Evolutionary conservation across 257 asterid genomes (phyloP), one percentile per base, ranked within the genome.

Genomic region (Fraxinus cuspidata): DNA sequence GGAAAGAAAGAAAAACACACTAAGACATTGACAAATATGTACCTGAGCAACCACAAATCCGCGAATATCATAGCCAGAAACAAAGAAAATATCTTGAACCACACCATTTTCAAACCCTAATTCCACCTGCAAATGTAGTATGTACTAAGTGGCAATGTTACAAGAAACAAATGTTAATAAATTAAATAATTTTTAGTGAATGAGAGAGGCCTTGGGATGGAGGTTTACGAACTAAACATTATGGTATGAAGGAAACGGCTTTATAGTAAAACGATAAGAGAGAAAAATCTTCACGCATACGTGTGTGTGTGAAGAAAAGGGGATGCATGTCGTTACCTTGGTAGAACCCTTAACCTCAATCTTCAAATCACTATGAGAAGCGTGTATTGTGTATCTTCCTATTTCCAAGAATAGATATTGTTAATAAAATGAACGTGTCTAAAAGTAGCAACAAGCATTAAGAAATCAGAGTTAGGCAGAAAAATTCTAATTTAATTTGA

Each of bases 31-130:
- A 29, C 10, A 0, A 49, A 85, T 83, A 68, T 35, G 71, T 84
- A 92, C 99, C 99, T 94, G 97, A 78, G 99, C 95, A 82, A 87
- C 96, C 81, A 94, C 99, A 88, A 83, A 75, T 78, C 97, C 99
- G 73, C 88, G 91, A 79, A 92, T 90, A 84, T 91, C 97, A 79
- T 91, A 93, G 74, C 97, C 98, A 51, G 93, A 84, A 76, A 87
- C 88, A 83, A 86, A 91, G 87, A 95, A 95, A 73, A 88, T 84
- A 80, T 91, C 96, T 78, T 87, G 90, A 67, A 88, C 90, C 83
- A 86, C 78, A 37, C 86, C 84, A 49, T 91, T 93, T 79, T 87
- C 88, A 80, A 95, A 95, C 65, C 93, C 95, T 79, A 95, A 66
- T 75, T 89, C 96, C 77, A 92, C 91, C 97, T 94, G 95, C 92